Evolutionary conservation across 345 rosid species (phyloP), one percentile per base, ranked within the genome.

Genomic region (Eutrema heterophyllum): DNA sequence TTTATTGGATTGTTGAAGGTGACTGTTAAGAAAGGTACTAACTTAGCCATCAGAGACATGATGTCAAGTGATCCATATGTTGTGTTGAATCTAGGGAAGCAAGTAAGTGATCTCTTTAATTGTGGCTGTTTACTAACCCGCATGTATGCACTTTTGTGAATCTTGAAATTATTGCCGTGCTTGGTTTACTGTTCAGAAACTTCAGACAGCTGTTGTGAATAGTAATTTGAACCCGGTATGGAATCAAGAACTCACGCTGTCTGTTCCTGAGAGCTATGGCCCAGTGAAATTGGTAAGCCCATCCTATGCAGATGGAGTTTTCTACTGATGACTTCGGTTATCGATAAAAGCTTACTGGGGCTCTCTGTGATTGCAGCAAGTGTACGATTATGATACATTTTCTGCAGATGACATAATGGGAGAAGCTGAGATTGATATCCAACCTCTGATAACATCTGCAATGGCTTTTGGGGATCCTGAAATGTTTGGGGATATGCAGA

Each of bases 171-270:
- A 5, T 40, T 49, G 7, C 5, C 30, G 1, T 39, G 30, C 9
- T 77, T 62, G 0, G 0, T 16, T 29, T 46, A 35, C 12, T 64
- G 12, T 51, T 68, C 41, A 74, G 74, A 68, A 12, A 53, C 86
- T 78, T 56, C 83, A 80, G 38, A 83, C 89, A 12, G 18, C 80
- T 7, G 87, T 82, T 49, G 52, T 82, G 44, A 69, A 68, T 58
- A 86, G 84, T 79, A 83, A 83, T 48, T 76, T 86, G 81, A 86
- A 83, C 78, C 89, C 89, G 14, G 55, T 82, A 10, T 86, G 89
- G 89, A 82, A 86, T 35, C 80, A 86, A 71, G 79, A 76, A 29
- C 85, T 81, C 56, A 78, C 78, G 79, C 21, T 86, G 24, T 84
- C 86, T 9, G 84, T 84, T 65, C 89, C 87, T 9, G 73, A 78